Evolutionary conservation across 495 filamentous ascomycete species (phyloP).

Genomic region (Neurospora sp.): DNA sequence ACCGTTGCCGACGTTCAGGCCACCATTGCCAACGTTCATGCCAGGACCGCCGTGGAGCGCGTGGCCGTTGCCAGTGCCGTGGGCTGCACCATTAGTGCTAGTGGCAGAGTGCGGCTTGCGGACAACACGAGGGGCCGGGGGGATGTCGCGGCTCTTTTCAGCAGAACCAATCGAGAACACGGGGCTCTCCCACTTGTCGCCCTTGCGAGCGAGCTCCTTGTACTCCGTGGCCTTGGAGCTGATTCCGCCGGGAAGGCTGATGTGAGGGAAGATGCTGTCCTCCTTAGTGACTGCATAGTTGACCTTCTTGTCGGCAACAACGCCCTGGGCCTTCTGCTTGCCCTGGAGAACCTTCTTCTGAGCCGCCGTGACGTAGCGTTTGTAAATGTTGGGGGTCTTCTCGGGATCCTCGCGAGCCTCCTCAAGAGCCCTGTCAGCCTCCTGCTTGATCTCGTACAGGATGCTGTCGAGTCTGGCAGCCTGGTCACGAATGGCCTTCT

Average conservation of each 20-base stretch:
- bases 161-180: constrained; percentile 87
- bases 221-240: constrained; percentile 93
- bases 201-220: constrained; percentile 75
- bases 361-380: constrained; percentile 65
- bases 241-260: constrained; percentile 83
- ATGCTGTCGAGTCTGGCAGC: constrained; percentile 61
- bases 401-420: constrained; percentile 62
- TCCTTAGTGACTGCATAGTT: constrained; percentile 82
- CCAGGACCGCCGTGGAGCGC: background rate
- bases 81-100: constrained; percentile 1
- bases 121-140: constrained; percentile 48
- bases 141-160: constrained; percentile 58
- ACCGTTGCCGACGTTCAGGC: background rate
- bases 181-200: constrained; percentile 89
- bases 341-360: constrained; percentile 64
- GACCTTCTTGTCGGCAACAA: constrained; percentile 63
- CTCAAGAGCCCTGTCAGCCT: constrained; percentile 62
- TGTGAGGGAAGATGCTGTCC: constrained; percentile 80
- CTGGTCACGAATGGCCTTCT: constrained; percentile 76
- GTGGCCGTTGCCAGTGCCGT: constrained; percentile 10
- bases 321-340: constrained; percentile 58
- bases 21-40: background rate
- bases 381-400: constrained; percentile 75
- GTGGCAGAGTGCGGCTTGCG: constrained; percentile 47
- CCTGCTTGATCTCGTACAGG: constrained; percentile 64